phyloP scores from a whole-genome alignment of 2,329 filamentous ascomycete species.

The Phyllosticta capitalensis region DNA sequence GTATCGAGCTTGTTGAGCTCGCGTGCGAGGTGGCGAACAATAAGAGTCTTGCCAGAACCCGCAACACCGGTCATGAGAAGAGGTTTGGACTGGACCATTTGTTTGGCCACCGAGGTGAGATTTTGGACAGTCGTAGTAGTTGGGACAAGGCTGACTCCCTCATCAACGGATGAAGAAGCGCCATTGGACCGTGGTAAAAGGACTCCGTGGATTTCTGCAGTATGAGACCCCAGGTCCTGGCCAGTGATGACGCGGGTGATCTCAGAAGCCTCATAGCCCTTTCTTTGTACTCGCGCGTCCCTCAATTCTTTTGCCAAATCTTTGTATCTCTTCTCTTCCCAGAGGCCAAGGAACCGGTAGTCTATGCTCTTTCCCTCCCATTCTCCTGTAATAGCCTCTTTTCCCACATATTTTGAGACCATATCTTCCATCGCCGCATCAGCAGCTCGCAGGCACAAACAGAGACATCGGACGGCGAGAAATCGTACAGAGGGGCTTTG shows the following conservation, averaged over 20 bases:
- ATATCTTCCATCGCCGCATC: constrained; percentile 70
- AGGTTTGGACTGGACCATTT: constrained; percentile 59
- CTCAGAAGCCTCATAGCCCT: background rate
- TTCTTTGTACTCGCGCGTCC: background rate
- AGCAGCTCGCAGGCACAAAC: constrained; percentile 66
- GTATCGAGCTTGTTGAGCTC: constrained; percentile 67
- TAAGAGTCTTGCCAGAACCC: constrained; percentile 82
- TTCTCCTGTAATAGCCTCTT: constrained; percentile 53
- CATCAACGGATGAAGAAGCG: background rate
- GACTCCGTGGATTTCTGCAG: constrained; percentile 25
- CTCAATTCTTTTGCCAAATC: constrained; percentile 16
- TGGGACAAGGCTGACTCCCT: constrained; percentile 35
- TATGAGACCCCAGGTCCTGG: constrained; percentile 1
- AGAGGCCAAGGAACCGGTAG: constrained; percentile 61
- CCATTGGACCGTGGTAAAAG: constrained; percentile 26
- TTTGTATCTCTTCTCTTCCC: constrained; percentile 51
- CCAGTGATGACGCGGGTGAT: constrained; percentile 4
- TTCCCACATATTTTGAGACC: constrained; percentile 55
- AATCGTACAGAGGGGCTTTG: constrained; percentile 57
- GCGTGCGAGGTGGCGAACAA: constrained; percentile 73
- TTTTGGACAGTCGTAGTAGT: constrained; percentile 68
- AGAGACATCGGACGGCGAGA: constrained; percentile 72
- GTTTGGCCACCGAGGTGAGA: constrained; percentile 56
- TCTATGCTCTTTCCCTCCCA: constrained; percentile 73
- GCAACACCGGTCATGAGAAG: constrained; percentile 73